Evolutionary conservation across 23 red algal genomes (phyloP), one percentile per base, ranked within the genome.

Genomic region (Gracilaria vermiculophylla): DNA sequence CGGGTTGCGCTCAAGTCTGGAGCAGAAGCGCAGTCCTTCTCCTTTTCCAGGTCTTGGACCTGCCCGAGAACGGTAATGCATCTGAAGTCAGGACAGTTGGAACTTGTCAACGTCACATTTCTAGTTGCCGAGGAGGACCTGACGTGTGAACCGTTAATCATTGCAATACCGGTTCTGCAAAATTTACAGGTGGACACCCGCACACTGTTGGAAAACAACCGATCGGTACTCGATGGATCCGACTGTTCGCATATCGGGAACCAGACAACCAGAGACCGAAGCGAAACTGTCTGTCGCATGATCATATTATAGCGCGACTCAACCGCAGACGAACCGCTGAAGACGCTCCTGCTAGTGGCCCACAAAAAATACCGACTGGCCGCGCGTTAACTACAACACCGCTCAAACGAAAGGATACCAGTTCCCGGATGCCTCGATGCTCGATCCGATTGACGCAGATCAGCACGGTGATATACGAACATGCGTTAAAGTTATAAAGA

Each of bases 381-480:
- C 36, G 53, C 1, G 48, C 27, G 74, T 52, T 14, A 78, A 78
- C 74, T 2, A 78, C 48, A 48, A 78, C 74, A 78, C 42, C 28
- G 74, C 48, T 25, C 74, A 43, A 53, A 33, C 47, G 74, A 43
- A 53, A 78, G 47, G 53, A 53, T 37, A 78, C 20, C 74, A 37
- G 45, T 54, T 78, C 48, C 41, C 41, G 47, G 74, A 78, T 23
- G 14, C 39, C n/a, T 78, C 48, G 7, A 13, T 78, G 0, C 74
- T 78, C 40, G 53, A 78, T 78, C 74, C 74, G 40, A 50, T 78
- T 13, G 74, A 78, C 41, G 36, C 40, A 43, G 74, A 53, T 78
- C 74, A 78, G 74, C 74, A 78, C 36, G 0, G 9, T 15, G 74
- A 51, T 0, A 53, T 52, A 40, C 16, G 21, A 2, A 54, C 36